phyloP scores from a whole-genome alignment of 2,329 filamentous ascomycete genomes.

The Trichoderma oligosporum region DNA sequence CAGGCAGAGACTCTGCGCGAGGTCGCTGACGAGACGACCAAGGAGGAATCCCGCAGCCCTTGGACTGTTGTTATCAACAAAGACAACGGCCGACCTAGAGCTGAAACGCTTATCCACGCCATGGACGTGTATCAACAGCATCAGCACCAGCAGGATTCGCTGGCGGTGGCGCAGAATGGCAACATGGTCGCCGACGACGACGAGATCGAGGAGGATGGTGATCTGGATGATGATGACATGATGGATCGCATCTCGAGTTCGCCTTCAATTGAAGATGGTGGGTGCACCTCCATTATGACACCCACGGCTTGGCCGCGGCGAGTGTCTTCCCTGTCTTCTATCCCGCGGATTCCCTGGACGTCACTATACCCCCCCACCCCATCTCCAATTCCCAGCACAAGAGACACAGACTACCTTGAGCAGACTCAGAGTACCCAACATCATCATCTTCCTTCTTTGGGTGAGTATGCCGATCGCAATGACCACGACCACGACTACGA shows the following conservation, averaged over 20 bases:
- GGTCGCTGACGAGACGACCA: conserved; percentile 70
- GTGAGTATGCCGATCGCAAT: conserved; percentile 28
- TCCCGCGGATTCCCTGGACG: conserved; percentile 36
- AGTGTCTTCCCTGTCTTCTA: conserved; percentile 38
- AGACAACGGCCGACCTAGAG: conserved; percentile 19
- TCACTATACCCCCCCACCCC: conserved; percentile 26
- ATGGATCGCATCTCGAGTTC: conserved; percentile 99
- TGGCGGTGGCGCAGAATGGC: conserved; percentile 60
- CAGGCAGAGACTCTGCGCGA: conserved; percentile 81
- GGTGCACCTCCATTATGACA: conserved; percentile 52
- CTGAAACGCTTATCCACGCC: conserved; percentile 24
- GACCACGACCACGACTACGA: conserved; percentile 15
- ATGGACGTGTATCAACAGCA: conserved; percentile 37
- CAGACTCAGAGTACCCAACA: conserved; percentile 20
- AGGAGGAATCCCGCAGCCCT: conserved; percentile 65
- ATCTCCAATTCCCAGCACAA: conserved; percentile 24
- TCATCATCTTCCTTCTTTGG: conserved; percentile 47
- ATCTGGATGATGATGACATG: conserved; percentile 84
- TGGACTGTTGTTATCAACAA: conserved; percentile 50
- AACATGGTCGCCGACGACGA: conserved; percentile 59
- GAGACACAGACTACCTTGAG: conserved; percentile 7
- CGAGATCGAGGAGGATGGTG: conserved; percentile 63
- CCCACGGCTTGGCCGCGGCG: conserved; percentile 42
- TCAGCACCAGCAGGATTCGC: conserved; percentile 51
- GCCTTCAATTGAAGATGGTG: conserved; percentile 98